Percentiles rank a stretch among this genome's conserved stretches.
Evolutionary conservation across 768 basidiomycete genomes (phyloP).

Genomic region (Suillus tomentosus): DNA sequence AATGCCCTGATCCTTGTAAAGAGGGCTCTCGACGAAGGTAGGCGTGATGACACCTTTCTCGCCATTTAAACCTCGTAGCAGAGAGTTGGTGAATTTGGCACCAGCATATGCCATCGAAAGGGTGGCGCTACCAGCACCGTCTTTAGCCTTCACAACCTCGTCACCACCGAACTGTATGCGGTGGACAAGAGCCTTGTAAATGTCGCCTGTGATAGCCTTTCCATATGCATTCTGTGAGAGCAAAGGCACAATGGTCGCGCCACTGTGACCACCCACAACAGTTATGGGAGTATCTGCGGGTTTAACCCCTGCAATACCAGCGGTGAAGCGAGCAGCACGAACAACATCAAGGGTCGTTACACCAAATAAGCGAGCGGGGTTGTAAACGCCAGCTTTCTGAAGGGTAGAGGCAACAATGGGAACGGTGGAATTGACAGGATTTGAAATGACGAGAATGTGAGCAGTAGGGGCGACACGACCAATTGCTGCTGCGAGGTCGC

Average conservation of each 20-base stretch:
- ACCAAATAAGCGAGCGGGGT: constrained; percentile 90
- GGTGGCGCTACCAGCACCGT: constrained; percentile 76
- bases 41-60: constrained; percentile 74
- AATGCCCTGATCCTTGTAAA: constrained; percentile 83
- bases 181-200: constrained; percentile 77
- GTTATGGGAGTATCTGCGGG: constrained; percentile 74
- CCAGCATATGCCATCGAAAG: constrained; percentile 81
- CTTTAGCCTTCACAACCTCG: constrained; percentile 98
- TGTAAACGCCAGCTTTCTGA: constrained; percentile 89
- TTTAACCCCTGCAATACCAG: constrained; percentile 61
- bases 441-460: constrained; percentile 96
- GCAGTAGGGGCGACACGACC: constrained; percentile 87
- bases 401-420: constrained; percentile 94
- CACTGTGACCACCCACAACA: constrained; percentile 95
- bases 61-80: constrained; percentile 65
- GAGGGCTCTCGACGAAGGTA: constrained; percentile 87
- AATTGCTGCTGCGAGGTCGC: constrained; percentile 89
- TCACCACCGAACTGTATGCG: constrained; percentile 98
- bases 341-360: constrained; percentile 99
- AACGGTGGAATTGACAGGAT: constrained; percentile 98
- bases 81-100: constrained; percentile 63
- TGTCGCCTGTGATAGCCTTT: constrained; percentile 73
- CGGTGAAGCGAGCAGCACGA: constrained; percentile 90
- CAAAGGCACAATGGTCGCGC: constrained; percentile 96
- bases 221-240: constrained; percentile 80